Conservation (phyloP, 805 yeast genomes). For the Maudiozyma saulgeensis region DNA sequence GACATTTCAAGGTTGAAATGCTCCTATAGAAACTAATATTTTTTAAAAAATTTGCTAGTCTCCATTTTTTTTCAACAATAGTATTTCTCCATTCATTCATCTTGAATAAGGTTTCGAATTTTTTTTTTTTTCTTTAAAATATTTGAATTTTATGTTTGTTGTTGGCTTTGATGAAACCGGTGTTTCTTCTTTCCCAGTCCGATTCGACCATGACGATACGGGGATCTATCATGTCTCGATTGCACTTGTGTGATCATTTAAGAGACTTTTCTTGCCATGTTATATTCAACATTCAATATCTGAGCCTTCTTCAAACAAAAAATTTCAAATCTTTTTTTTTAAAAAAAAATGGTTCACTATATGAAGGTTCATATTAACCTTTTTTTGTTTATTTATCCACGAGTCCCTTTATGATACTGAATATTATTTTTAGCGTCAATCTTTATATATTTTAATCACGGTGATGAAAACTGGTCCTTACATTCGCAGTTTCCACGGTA, state of each 20-base stretch:
- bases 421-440: neutral
- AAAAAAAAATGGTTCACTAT: neutral
- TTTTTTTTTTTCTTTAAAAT: neutral
- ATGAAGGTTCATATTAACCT: neutral
- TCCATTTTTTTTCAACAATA: neutral
- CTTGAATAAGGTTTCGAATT: neutral
- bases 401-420: neutral
- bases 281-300: constrained; percentile 16
- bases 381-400: neutral
- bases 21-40: constrained; percentile 8
- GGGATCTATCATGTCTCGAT: constrained; percentile 34
- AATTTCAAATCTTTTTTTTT: neutral
- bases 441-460: constrained; percentile 22
- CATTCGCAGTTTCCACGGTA: constrained; percentile 98
- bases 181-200: constrained; percentile 86
- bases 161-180: constrained; percentile 37
- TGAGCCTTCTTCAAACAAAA: constrained; percentile 21
- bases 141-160: neutral
- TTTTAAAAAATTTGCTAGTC: neutral
- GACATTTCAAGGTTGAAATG: constrained; percentile 13
- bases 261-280: constrained; percentile 72
- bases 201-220: constrained; percentile 91
- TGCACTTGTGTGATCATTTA: constrained; percentile 6
- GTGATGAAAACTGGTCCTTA: constrained; percentile 66
- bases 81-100: too few species aligned